These are phyloP conservation scores for Pelargonium nanum DNA, from an alignment of 345 rosid genomes.

Conservation along the genomic window DNA sequence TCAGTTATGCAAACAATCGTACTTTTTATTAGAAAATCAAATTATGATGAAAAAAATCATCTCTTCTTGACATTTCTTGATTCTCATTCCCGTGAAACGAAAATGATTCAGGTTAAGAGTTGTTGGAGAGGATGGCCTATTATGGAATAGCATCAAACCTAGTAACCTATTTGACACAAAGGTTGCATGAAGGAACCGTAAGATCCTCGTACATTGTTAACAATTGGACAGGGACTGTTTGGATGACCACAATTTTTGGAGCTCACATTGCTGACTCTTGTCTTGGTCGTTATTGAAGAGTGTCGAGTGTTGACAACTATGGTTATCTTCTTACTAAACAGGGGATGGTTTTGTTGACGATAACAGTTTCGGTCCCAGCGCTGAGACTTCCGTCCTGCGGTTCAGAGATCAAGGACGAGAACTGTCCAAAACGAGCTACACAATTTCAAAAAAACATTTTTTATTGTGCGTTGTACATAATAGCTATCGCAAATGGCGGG, in stretches of 20 bases:
- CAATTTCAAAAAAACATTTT: conserved; percentile 28
- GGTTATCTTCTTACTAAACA: conserved; percentile 11
- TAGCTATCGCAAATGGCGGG: conserved; percentile 44
- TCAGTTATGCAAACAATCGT: no score
- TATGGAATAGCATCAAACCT: not conserved
- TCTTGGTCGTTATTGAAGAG: conserved; percentile 47
- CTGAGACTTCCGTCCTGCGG: conserved; percentile 42
- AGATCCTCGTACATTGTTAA: conserved; percentile 3
- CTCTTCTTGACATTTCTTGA: no score
- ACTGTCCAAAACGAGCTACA: conserved; percentile 23
- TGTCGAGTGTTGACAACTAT: not conserved
- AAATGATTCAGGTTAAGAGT: conserved; percentile 10
- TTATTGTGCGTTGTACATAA: conserved; percentile 34
- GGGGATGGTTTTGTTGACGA: conserved; percentile 49
- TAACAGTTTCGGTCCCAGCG: conserved; percentile 33
- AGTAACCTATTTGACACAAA: conserved; percentile 3
- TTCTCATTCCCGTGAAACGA: no score
- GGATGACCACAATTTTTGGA: conserved; percentile 20
- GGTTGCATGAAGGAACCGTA: conserved; percentile 5
- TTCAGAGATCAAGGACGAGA: conserved; percentile 17
- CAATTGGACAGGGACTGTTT: conserved; percentile 7
- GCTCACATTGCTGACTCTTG: conserved; percentile 56
- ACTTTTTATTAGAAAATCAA: no score
- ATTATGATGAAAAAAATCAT: no score
- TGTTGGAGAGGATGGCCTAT: conserved; percentile 9